Evolutionary conservation across 768 basidiomycete genomes (phyloP), one percentile per base, ranked within the genome.

Genomic region (Dentipellis fragilis): DNA sequence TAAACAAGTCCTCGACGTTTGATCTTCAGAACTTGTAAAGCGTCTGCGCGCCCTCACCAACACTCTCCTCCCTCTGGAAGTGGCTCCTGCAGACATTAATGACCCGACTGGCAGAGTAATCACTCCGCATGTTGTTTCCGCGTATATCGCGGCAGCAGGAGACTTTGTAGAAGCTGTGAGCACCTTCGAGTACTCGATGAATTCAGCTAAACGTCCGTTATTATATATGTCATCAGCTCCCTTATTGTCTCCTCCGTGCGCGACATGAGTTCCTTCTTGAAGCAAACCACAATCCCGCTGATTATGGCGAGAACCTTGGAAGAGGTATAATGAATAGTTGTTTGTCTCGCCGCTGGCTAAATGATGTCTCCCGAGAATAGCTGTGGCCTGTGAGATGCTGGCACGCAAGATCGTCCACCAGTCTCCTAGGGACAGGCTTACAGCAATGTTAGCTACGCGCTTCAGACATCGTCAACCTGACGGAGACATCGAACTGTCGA

Each of bases 81-180:
- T 94, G 14, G 79, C 87, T 38, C 70, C 78, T 3, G 71, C 73
- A 36, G 75, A 69, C 21, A 80, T 96, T 54, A 80, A 75, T 63
- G 84, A 85, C 36, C 81, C 92, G 0, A 93, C 88, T 0, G 89
- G 85, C 67, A 80, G 89, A 56, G 76, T 93, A 51, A 89, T 95
- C 46, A 93, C 91, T 0, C 86, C 86, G 0, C 73, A 76, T 51
- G 89, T 95, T 47, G 79, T 97, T 56, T 72, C 74, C 40, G 82
- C 92, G 1, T 97, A 85, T 64, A 77, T 75, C 23, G 80, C 79
- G 51, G 86, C 90, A 21, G 93, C 88, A 8, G 94, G 94, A 6
- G 92, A 95, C 69, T 93, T 93, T 65, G 68, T 74, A 16, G 89
- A 93, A 65, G 88, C 89, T 22, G 90, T 93, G 84, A 66, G 29